Evolutionary conservation across 441 rosid species (phyloP), one percentile per base, ranked within the genome.

Genomic region (Hypseocharis bilobata): DNA sequence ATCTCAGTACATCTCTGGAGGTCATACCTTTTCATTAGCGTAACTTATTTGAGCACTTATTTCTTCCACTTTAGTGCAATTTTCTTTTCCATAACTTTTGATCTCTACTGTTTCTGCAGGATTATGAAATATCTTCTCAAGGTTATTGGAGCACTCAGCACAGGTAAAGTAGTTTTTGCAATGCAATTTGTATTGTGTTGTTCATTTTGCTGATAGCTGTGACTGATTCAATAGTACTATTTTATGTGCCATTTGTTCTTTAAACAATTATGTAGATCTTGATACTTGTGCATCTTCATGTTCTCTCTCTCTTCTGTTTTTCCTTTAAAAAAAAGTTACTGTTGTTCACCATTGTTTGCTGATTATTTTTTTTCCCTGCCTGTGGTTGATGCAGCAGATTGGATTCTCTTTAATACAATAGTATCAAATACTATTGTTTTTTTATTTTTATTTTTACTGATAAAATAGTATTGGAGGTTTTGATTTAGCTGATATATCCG

Each of bases 91-190:
- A 47, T 65, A n/a, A 26, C 32, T 65, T 23, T 51, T 14, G 8
- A 23, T 45, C 2, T 64, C 19, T 19, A 7, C 38, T 17, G 17
- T 38, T 68, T 51, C 38, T 65, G 32, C 68, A 80, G 84, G 81
- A 72, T 63, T 64, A 13, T 30, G 28, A 44, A 32, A 54, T 55
- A 58, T 66, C 80, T 60, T 25, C 74, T 55, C 66, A 63, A 68
- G 30, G 45, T 65, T 63, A 59, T 34, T 67, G 76, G 67, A 70
- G 62, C 66, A 36, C 54, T 38, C 56, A 66, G 36, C 61, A 72
- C 49, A 77, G 82, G 84, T 77, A 71, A 64, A 65, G 40, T 61
- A 30, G 13, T 44, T 70, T 61, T 60, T 45, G 26, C 8, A 13
- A 17, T 19, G 19, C n/a, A 47, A 1, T 4, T 42, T 65, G 49